Evolutionary conservation across 129 eudicot species (phyloP), one percentile per base, ranked within the genome.

Genomic region (Dittrichia graveolens): DNA sequence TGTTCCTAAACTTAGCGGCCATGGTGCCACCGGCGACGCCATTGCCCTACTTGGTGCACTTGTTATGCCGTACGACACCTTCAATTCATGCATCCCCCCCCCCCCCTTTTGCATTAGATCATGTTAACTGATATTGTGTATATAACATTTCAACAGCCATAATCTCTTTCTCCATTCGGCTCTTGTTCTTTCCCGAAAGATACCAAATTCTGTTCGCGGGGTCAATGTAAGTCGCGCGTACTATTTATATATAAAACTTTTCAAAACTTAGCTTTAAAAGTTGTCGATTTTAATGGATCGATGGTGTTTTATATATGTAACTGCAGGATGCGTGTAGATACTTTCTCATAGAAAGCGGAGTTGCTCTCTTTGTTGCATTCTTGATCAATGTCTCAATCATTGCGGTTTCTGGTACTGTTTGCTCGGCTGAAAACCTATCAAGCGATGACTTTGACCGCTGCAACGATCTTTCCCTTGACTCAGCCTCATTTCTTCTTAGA

Each of bases 121-220:
- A 38, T 39, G 31, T n/a, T 42, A 56, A 65, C 64, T 6, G 0
- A 18, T 3, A 49, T 73, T 24, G 0, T 24, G 31, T 24, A 24
- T 24, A 24, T 2, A 24, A 24, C 31, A 24, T 54, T 6, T 16
- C 31, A 37, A 71, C 89, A 92, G 97, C 81, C 98, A 92, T 74
- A 92, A 92, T 75, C 86, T 92, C n/a, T 92, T 92, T 77, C 95
- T 92, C 45, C 98, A 92, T 71, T 92, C 96, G 3, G 98, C 98
- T 65, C 91, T 92, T 16, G 98, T 89, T 37, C 90, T 92, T 38
- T 89, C 98, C 0, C 72, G 98, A 46, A 92, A 87, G 80, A 74
- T 83, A 58, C 96, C 98, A 8, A 83, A 65, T 24, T 82, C 98
- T 1, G 89, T 78, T 9, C 81, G 89, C 41, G 98, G 96, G 48